Evolutionary conservation across 2,329 filamentous ascomycete genomes (phyloP).

Genomic region (Pseudonectria buxi): DNA sequence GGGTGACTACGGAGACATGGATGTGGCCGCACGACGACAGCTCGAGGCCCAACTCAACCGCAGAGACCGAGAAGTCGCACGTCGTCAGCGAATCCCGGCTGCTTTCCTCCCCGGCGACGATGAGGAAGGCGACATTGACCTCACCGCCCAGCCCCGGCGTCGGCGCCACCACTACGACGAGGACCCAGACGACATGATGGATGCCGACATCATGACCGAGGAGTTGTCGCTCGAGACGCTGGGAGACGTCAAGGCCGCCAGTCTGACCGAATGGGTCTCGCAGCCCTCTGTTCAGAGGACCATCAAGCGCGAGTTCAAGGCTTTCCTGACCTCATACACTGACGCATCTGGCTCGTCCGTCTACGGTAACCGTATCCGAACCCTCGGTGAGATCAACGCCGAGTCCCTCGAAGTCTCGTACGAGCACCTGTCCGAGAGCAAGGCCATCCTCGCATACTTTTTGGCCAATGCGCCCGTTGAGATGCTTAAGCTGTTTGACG

Average conservation of each 20-base stretch:
- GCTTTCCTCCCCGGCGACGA: slow-evolving; percentile 77
- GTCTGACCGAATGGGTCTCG: slow-evolving; percentile 90
- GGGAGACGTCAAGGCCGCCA: slow-evolving; percentile 87
- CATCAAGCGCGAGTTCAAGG: slow-evolving; percentile 94
- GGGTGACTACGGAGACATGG: slow-evolving; percentile 64
- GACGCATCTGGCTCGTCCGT: slow-evolving; percentile 85
- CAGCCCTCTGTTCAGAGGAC: slow-evolving; percentile 85
- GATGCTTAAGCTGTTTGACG: slow-evolving; percentile 91
- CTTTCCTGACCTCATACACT: slow-evolving; percentile 92
- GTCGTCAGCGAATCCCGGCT: slow-evolving; percentile 59
- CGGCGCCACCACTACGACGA: slow-evolving; percentile 90
- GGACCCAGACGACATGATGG: slow-evolving; percentile 86
- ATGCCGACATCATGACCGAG: slow-evolving; percentile 89
- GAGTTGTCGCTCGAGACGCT: slow-evolving; percentile 88
- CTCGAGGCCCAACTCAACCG: slow-evolving; percentile 68
- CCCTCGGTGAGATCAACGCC: slow-evolving; percentile 93
- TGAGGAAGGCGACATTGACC: slow-evolving; percentile 75
- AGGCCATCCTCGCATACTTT: slow-evolving; percentile 93
- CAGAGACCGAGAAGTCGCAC: slow-evolving; percentile 64
- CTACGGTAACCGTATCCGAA: slow-evolving; percentile 89
- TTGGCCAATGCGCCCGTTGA: slow-evolving; percentile 92
- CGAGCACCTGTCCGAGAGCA: slow-evolving; percentile 80
- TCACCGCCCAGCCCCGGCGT: slow-evolving; percentile 78
- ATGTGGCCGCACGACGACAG: slow-evolving; percentile 57
- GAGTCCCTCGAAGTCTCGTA: slow-evolving; percentile 96